Percentiles rank a stretch among this genome's conserved stretches.
Conservation (phyloP, 1,284 basidiomycete genomes). For the Fomitopsis palustris region DNA sequence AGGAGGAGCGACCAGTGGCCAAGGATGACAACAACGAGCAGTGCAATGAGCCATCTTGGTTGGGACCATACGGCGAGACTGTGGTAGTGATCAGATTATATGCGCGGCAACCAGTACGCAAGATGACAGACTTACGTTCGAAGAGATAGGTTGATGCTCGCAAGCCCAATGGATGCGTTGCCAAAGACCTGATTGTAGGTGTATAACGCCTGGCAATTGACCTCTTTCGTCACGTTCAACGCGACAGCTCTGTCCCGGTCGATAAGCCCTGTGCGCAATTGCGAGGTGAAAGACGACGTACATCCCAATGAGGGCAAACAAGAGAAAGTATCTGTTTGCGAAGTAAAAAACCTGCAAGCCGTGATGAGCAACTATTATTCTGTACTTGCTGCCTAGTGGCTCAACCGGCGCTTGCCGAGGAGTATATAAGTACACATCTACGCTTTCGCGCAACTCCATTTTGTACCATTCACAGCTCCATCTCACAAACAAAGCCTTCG, state of each 20-base stretch:
- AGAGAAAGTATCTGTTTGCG: conserved; percentile 60
- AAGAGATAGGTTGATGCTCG: conserved; percentile 72
- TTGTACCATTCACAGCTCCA: neutral
- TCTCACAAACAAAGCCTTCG: neutral
- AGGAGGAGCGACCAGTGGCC: conserved; percentile 72
- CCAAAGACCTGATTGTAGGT: conserved; percentile 71
- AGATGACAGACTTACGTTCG: conserved; percentile 49
- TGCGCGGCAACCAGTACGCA: neutral
- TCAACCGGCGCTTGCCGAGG: no score
- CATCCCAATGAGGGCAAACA: conserved; percentile 71
- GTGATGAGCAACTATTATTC: no score
- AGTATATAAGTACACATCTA: no score
- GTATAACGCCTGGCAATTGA: conserved; percentile 68
- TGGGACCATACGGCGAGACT: conserved; percentile 74
- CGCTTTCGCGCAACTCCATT: no score
- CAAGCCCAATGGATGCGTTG: conserved; percentile 67
- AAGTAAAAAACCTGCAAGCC: conserved; percentile 65
- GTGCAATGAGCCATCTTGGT: conserved; percentile 51
- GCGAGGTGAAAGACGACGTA: conserved; percentile 29
- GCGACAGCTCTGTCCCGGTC: conserved; percentile 43
- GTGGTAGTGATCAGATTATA: conserved; percentile 7
- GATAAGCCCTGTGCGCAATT: neutral
- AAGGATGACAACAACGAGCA: conserved; percentile 54
- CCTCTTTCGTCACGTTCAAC: conserved; percentile 49
- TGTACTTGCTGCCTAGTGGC: neutral